Evolutionary conservation across 495 filamentous ascomycete species (phyloP), one percentile per base, ranked within the genome.

Genomic region (Aspergillus bridgeri): DNA sequence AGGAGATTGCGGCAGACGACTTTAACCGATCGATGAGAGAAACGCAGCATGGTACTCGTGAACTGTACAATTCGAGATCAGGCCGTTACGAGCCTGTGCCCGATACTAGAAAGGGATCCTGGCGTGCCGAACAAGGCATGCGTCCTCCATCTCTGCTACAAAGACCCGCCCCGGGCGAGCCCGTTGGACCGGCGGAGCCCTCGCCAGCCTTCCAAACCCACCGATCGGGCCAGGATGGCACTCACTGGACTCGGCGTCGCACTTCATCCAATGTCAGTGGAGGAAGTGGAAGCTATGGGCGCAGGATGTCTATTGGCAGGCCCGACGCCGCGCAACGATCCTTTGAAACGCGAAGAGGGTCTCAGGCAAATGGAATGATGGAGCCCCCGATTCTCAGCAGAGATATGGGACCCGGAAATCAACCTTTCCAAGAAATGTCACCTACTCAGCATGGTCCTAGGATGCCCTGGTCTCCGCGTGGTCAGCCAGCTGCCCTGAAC

Each of bases 251-350:
- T 24, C 85, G 92, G 55, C 85, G 91, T 47, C 86, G 95, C 47
- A 87, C 88, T 51, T 97, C 93, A n/a, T 96, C 93, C 2, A 96
- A 92, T 65, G 89, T 96, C 25, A 97, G 93, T 68, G 93, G 92
- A 27, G 91, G 90, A 56, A 97, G 92, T 71, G 89, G 88, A 45
- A 81, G 79, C 48, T 83, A 83, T 65, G 81, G 79, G 53, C 78
- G 83, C 57, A 77, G 83, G 19, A 79, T 78, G 71, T 87, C 84
- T 7, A 75, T 83, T 58, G 73, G 78, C 49, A 75, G 74, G 38
- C 64, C 69, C 42, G 83, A 85, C 56, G 57, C 70, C 11, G 69
- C 73, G n/a, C 70, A 75, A 50, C 68, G 76, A 62, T 64, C 71
- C 22, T 72, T 78, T 54, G 80, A 83, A 27, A 66, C 42, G 38